These are phyloP conservation scores for Blumeria graminis DNA, from an alignment of 2,329 filamentous ascomycete genomes.

Conservation along the genomic window DNA sequence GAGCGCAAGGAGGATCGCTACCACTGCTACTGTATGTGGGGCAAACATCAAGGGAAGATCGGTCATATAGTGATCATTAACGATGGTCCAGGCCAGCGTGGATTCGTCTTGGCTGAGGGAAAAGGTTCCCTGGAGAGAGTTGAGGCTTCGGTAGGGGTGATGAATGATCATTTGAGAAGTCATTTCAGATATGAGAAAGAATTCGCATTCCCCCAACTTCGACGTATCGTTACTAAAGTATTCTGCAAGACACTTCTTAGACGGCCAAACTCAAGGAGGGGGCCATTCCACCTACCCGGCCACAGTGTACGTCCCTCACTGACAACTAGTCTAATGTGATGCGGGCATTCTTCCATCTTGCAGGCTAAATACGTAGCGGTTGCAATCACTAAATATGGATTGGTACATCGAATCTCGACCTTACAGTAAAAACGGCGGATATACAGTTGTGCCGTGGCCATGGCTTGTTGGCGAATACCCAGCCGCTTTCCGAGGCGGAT, in stretches of 20 bases:
- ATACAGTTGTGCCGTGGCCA: slow-evolving; percentile 88
- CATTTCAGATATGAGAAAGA: slow-evolving; percentile 49
- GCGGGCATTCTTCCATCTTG: slow-evolving; percentile 94
- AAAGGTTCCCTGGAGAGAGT: slow-evolving; percentile 34
- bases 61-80: slow-evolving; percentile 53
- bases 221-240: slow-evolving; percentile 39
- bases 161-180: slow-evolving; percentile 51
- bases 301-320: slow-evolving; percentile 68
- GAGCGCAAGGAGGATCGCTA: slow-evolving; percentile 43
- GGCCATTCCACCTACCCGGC: slow-evolving; percentile 28
- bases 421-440: slow-evolving; percentile 81
- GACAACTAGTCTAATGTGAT: slow-evolving; percentile 80
- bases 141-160: slow-evolving; percentile 45
- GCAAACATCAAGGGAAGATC: slow-evolving; percentile 43
- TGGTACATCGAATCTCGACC: slow-evolving; percentile 76
- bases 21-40: slow-evolving; percentile 44
- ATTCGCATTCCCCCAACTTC: slow-evolving; percentile 52
- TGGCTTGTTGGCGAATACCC: slow-evolving; percentile 65
- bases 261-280: too few species aligned
- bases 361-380: slow-evolving; percentile 87
- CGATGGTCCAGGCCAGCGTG: slow-evolving; percentile 40
- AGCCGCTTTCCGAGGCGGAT: slow-evolving; percentile 65
- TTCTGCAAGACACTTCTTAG: slow-evolving; percentile 18
- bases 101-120: slow-evolving; percentile 38
- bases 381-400: slow-evolving; percentile 79